Percentiles rank a stretch among this genome's conserved stretches.
phyloP scores from a whole-genome alignment of 2,329 filamentous ascomycete genomes.

The Tolypocladium endophyticum region DNA sequence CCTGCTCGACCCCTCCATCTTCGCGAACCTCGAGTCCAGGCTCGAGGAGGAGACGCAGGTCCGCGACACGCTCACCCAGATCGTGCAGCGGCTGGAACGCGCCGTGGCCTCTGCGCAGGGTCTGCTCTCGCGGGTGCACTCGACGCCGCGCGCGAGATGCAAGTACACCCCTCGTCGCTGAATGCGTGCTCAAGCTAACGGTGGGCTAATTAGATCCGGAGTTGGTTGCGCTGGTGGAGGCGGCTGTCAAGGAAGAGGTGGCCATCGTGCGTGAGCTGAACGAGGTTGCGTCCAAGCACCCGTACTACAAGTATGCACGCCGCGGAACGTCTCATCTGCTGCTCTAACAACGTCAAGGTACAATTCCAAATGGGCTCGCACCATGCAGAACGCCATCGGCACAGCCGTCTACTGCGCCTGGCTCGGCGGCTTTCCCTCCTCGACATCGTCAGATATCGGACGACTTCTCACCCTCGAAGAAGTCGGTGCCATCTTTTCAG shows the following conservation, averaged over 20 bases:
- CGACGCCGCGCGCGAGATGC: slow-evolving; percentile 58
- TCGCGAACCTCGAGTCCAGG: slow-evolving; percentile 76
- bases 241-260: slow-evolving; percentile 62
- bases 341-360: slow-evolving; percentile 36
- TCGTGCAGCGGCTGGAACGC: slow-evolving; percentile 73
- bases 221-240: slow-evolving; percentile 60
- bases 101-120: slow-evolving; percentile 74
- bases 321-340: neutral
- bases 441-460: slow-evolving; percentile 43
- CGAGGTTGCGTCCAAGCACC: slow-evolving; percentile 67
- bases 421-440: slow-evolving; percentile 59
- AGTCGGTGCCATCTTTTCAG: slow-evolving; percentile 64
- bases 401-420: slow-evolving; percentile 54
- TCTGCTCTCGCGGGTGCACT: slow-evolving; percentile 79
- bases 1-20: slow-evolving; percentile 66
- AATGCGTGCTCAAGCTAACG: neutral
- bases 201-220: slow-evolving; percentile 41
- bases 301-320: slow-evolving; percentile 77
- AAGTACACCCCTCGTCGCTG: slow-evolving; percentile 10
- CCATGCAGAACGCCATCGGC: slow-evolving; percentile 67
- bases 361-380: slow-evolving; percentile 76
- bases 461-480: slow-evolving; percentile 80
- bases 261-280: slow-evolving; percentile 61
- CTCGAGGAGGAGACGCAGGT: slow-evolving; percentile 80
- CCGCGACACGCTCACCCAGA: slow-evolving; percentile 72